Conservation (phyloP, 164 flowering plant species). For the Platanus orientalis region DNA sequence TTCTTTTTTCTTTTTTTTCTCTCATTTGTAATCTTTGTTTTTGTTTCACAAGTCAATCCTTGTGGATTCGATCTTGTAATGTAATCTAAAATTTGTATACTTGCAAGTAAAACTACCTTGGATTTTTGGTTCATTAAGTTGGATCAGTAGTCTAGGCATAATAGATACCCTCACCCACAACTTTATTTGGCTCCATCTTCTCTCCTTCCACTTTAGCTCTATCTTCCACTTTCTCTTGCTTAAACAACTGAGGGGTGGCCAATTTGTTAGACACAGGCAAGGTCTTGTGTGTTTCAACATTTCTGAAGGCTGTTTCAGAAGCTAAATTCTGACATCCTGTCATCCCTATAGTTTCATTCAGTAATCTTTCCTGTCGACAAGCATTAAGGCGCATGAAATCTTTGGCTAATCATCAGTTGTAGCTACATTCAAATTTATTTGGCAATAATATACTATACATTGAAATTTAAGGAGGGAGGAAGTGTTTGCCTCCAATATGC, state of each 20-base stretch:
- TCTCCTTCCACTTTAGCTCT: constrained; percentile 16
- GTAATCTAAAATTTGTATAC: too few relatives aligned
- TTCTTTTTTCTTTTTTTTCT: too few relatives aligned
- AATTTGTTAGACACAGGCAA: too few relatives aligned
- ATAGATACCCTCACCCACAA: too few relatives aligned
- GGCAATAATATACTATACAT: neutral
- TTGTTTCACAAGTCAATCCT: too few relatives aligned
- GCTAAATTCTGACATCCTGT: constrained; percentile 3
- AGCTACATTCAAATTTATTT: neutral
- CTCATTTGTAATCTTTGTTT: too few relatives aligned
- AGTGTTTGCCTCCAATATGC: constrained; percentile 62
- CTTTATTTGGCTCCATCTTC: constrained; percentile 15
- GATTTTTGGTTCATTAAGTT: too few relatives aligned
- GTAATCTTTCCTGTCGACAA: constrained; percentile 57
- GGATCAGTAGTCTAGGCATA: too few relatives aligned
- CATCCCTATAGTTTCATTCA: constrained; percentile 27
- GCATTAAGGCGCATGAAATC: neutral
- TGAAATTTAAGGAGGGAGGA: too few relatives aligned
- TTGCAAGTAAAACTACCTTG: too few relatives aligned
- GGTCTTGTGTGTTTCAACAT: too few relatives aligned
- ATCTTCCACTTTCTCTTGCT: constrained; percentile 41
- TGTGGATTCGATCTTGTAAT: too few relatives aligned
- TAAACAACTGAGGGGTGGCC: constrained; percentile 38
- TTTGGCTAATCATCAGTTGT: neutral
- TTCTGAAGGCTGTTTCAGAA: constrained; percentile 6